Percentiles rank a stretch among this genome's conserved stretches.
phyloP scores from a whole-genome alignment of 352 stramenopile species.

The Globisporangium abappressorium region DNA sequence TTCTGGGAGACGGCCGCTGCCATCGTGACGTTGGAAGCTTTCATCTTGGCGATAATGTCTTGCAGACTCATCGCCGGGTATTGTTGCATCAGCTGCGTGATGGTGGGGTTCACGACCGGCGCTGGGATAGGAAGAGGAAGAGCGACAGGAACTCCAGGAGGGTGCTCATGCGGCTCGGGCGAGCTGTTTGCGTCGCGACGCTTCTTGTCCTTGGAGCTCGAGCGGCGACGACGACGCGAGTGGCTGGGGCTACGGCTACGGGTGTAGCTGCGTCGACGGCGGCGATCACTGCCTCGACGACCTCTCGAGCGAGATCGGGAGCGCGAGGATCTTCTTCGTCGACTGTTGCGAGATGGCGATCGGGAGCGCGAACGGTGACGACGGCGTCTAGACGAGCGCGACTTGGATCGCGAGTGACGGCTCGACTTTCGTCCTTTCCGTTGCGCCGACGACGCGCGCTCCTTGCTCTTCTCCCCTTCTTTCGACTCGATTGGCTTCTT shows the following conservation, averaged over 20 bases:
- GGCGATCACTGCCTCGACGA: constrained; percentile 29
- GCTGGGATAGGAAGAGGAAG: constrained; percentile 13
- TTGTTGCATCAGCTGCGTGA: constrained; percentile 88
- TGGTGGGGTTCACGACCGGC: constrained; percentile 64
- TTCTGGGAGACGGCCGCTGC: constrained; percentile 74
- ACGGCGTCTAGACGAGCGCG: constrained; percentile 50
- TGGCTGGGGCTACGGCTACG: constrained; percentile 44
- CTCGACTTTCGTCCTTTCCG: constrained; percentile 38
- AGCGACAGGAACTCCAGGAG: constrained; percentile 15
- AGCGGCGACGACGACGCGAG: constrained; percentile 51
- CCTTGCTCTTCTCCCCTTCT: constrained; percentile 15
- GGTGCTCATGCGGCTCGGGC: constrained; percentile 39
- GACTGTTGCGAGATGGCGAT: constrained; percentile 40
- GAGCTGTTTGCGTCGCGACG: constrained; percentile 57
- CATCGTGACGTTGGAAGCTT: constrained; percentile 74
- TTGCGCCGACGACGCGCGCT: constrained; percentile 11
- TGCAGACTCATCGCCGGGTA: constrained; percentile 87
- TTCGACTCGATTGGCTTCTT: background rate
- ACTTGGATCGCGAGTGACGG: constrained; percentile 51
- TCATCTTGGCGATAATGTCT: constrained; percentile 89
- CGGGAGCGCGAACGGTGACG: constrained; percentile 53
- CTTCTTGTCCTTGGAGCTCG: constrained; percentile 50
- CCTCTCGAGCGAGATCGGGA: constrained; percentile 52
- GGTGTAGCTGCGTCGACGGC: constrained; percentile 45
- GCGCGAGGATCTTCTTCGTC: constrained; percentile 33